These are phyloP conservation scores for Xylaria sp. DNA, from an alignment of 2,329 filamentous ascomycete species.

Conservation along the genomic window DNA sequence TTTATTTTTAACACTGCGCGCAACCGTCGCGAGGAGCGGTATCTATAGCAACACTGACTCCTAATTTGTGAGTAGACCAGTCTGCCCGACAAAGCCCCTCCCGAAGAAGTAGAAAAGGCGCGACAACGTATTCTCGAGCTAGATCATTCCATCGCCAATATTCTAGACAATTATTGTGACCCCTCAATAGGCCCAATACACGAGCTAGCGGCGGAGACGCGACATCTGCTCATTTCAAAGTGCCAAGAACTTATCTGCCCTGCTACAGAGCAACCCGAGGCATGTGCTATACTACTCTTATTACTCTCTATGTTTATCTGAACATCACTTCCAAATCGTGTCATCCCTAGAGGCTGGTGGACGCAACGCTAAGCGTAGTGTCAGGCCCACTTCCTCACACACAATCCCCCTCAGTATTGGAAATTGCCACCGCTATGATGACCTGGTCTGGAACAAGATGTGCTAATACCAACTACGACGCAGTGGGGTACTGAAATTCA, in stretches of 20 bases:
- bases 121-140: conserved; percentile 56
- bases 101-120: conserved; percentile 55
- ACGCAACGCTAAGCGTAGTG: neutral
- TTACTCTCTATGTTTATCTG: neutral
- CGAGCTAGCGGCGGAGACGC: conserved; percentile 60
- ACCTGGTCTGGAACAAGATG: neutral
- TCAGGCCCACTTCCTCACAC: neutral
- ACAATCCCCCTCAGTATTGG: neutral
- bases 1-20: neutral
- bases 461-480: conserved; percentile 19
- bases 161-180: conserved; percentile 64
- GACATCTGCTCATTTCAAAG: conserved; percentile 61
- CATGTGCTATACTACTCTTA: conserved; percentile 22
- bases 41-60: conserved; percentile 9
- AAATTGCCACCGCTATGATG: neutral
- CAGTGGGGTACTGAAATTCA: conserved; percentile 62
- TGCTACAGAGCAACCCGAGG: conserved; percentile 57
- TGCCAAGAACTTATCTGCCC: conserved; percentile 61
- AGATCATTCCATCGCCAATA: conserved; percentile 55
- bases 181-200: conserved; percentile 64
- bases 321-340: neutral
- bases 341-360: neutral
- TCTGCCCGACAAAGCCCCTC: conserved; percentile 41
- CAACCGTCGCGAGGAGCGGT: too few species aligned
- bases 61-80: conserved; percentile 40